Evolutionary conservation across 352 stramenopile species (phyloP).

Genomic region (Phytophthora capsici): DNA sequence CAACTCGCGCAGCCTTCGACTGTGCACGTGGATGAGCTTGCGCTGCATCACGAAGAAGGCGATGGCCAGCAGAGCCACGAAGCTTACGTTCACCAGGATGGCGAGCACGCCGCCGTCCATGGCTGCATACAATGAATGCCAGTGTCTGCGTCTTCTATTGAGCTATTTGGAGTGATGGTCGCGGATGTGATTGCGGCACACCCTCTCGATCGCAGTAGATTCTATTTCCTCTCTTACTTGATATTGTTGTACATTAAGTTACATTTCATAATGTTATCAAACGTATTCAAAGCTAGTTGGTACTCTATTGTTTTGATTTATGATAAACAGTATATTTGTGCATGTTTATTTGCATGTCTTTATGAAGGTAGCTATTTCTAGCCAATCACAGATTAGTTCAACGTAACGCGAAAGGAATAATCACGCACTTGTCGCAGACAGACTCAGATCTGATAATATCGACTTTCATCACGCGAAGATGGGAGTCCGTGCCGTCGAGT

Average conservation of each 20-base stretch:
- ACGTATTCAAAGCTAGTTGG: too few species aligned
- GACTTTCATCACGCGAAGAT: slow-evolving; percentile 4
- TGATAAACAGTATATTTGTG: not conserved
- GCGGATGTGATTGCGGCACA: slow-evolving; percentile 13
- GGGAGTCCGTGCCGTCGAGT: slow-evolving; percentile 23
- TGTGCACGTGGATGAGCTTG: slow-evolving; percentile 52
- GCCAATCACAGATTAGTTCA: slow-evolving; percentile 30
- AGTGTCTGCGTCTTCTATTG: slow-evolving; percentile 2
- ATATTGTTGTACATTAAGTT: not conserved
- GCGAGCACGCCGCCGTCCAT: slow-evolving; percentile 45
- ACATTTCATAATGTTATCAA: too few species aligned
- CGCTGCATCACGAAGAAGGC: slow-evolving; percentile 59
- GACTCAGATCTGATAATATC: slow-evolving; percentile 28
- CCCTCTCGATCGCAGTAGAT: slow-evolving; percentile 10
- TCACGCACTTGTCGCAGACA: slow-evolving; percentile 25
- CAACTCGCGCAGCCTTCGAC: slow-evolving; percentile 53
- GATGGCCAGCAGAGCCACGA: slow-evolving; percentile 48
- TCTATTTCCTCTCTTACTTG: not conserved
- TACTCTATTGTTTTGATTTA: not conserved
- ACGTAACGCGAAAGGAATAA: slow-evolving; percentile 14
- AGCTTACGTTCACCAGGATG: slow-evolving; percentile 49
- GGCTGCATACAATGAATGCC: slow-evolving; percentile 15
- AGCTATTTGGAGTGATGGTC: slow-evolving; percentile 10
- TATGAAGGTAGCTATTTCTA: not conserved
- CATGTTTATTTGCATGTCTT: not conserved